phyloP scores from a whole-genome alignment of 2,329 filamentous ascomycete genomes.

The Elsinoe fawcettii region DNA sequence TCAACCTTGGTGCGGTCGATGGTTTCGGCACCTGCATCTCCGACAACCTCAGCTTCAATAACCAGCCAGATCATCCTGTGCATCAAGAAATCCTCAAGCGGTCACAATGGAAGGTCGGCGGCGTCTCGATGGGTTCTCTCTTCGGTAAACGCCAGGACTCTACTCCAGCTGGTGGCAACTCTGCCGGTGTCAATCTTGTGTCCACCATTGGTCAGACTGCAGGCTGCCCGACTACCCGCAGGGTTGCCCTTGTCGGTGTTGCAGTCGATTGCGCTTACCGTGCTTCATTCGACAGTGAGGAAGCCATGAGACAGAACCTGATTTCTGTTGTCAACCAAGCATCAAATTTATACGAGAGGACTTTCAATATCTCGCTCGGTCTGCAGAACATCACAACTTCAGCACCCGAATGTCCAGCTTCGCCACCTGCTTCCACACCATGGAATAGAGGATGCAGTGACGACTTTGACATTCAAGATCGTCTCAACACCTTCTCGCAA shows the following conservation, averaged over 20 bases:
- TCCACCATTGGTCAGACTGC: conserved; percentile 68
- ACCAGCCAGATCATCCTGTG: conserved; percentile 61
- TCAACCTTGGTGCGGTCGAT: conserved; percentile 4
- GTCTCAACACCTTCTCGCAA: conserved; percentile 76
- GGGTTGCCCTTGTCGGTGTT: conserved; percentile 83
- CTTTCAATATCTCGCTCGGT: conserved; percentile 91
- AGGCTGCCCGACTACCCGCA: conserved; percentile 86
- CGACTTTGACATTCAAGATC: conserved; percentile 58
- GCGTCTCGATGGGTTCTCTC: conserved; percentile 56
- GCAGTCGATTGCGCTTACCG: conserved; percentile 92
- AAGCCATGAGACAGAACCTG: conserved; percentile 63
- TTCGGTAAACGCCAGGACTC: conserved; percentile 65
- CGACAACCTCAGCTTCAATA: conserved; percentile 74
- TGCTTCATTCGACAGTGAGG: conserved; percentile 56
- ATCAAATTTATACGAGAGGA: conserved; percentile 77
- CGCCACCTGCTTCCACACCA: conserved; percentile 56
- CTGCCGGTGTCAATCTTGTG: conserved; percentile 69
- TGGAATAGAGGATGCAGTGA: conserved; percentile 76
- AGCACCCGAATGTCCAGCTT: conserved; percentile 64
- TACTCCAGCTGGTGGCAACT: conserved; percentile 62
- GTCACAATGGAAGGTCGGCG: conserved; percentile 49
- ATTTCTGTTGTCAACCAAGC: conserved; percentile 79
- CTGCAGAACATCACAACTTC: conserved; percentile 78
- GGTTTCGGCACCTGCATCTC: conserved; percentile 53
- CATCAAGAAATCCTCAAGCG: conserved; percentile 46